Conservation (phyloP, 345 rosid genomes). For the Noccaea caerulescens region DNA sequence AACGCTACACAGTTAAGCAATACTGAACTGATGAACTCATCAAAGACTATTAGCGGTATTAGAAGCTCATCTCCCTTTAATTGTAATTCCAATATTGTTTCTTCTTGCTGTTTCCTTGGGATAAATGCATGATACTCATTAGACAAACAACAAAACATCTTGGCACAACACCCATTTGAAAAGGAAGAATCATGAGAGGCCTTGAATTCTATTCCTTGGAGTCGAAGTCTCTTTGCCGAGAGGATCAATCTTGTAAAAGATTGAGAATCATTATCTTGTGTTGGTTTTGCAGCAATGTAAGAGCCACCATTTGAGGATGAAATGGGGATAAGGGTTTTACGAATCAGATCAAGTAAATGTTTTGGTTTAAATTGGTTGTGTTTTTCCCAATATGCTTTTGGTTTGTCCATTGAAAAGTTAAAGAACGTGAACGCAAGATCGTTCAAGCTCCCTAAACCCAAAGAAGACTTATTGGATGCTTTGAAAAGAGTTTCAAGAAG, state of each 20-base stretch:
- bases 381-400: neutral
- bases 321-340: neutral
- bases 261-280: too few species aligned
- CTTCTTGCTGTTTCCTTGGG: neutral
- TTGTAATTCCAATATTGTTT: neutral
- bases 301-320: neutral
- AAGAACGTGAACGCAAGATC: neutral
- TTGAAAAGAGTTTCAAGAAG: constrained; percentile 3
- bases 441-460: neutral
- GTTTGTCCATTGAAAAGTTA: neutral
- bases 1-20: constrained; percentile 14
- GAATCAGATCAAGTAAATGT: constrained; percentile 6
- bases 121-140: neutral
- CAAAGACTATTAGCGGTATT: constrained; percentile 1
- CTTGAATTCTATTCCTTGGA: neutral
- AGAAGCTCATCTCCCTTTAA: neutral
- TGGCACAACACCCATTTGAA: too few species aligned
- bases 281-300: neutral
- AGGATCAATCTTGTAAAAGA: neutral
- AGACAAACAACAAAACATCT: too few species aligned
- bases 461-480: neutral
- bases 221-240: constrained; percentile 1
- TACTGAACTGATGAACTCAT: neutral
- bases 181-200: neutral
- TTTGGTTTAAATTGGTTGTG: neutral